Conservation (phyloP, 2,329 filamentous ascomycete species). For the Aureobasidium sp. region DNA sequence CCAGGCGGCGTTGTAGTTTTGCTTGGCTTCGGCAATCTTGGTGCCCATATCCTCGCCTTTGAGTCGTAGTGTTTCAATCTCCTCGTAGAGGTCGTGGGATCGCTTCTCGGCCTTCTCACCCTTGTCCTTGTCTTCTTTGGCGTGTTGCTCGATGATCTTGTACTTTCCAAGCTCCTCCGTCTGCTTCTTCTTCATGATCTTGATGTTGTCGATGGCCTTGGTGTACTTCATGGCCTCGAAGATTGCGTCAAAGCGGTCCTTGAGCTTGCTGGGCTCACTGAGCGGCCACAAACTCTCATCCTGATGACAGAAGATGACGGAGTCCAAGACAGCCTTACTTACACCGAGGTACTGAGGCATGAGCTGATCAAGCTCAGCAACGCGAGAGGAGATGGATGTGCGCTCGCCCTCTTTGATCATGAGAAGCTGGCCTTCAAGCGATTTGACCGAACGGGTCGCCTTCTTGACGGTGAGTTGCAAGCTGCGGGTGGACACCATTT, state of each 20-base stretch:
- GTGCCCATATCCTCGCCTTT: conserved; percentile 23
- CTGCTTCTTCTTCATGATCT: conserved; percentile 72
- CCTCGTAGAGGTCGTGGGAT: conserved; percentile 53
- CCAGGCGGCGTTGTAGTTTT: conserved; percentile 56
- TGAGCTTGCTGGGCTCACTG: conserved; percentile 74
- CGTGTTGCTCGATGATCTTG: conserved; percentile 65
- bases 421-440: conserved; percentile 69
- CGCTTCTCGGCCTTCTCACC: conserved; percentile 63
- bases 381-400: conserved; percentile 66
- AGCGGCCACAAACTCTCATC: conserved; percentile 97
- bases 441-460: conserved; percentile 64
- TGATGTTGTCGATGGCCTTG: conserved; percentile 94
- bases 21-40: conserved; percentile 28
- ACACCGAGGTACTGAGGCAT: conserved; percentile 84
- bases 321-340: conserved; percentile 79
- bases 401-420: conserved; percentile 73
- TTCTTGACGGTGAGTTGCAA: conserved; percentile 84
- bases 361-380: conserved; percentile 71
- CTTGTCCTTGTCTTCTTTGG: conserved; percentile 76
- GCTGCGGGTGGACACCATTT: conserved; percentile 75
- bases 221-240: conserved; percentile 97
- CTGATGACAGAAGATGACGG: conserved; percentile 97
- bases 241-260: conserved; percentile 94
- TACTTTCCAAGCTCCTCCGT: conserved; percentile 63
- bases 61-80: conserved; percentile 14